Evolutionary conservation across 441 rosid genomes (phyloP).

Genomic region (Codiaeum variegatum): DNA sequence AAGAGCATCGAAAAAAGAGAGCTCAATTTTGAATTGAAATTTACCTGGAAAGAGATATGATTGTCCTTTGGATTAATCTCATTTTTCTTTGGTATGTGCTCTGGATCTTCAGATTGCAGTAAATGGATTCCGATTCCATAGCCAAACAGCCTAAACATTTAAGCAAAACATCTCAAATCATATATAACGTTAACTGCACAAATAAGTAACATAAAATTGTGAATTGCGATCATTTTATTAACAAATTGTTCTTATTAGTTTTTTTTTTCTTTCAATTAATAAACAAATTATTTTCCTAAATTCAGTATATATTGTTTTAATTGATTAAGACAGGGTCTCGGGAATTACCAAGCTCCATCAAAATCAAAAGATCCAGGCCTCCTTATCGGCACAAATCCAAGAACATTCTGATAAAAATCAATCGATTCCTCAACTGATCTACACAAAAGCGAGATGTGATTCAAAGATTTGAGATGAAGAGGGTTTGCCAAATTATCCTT

Average conservation of each 20-base stretch:
- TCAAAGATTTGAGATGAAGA: constrained; percentile 69
- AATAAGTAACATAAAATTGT: not conserved
- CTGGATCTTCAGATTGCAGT: constrained; percentile 63
- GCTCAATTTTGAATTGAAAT: not conserved
- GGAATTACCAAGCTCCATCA: constrained; percentile 42
- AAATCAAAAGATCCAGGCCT: constrained; percentile 85
- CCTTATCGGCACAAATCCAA: constrained; percentile 69
- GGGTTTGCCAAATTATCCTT: constrained; percentile 56
- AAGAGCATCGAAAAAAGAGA: not conserved
- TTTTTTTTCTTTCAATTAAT: not conserved
- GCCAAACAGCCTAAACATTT: constrained; percentile 60
- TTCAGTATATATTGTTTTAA: not conserved
- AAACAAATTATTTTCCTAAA: not conserved
- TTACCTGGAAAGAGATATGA: constrained; percentile 91
- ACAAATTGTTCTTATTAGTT: too few species aligned
- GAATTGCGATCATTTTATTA: not conserved
- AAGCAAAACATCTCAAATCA: not conserved
- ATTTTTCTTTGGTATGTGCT: constrained; percentile 48
- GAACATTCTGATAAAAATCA: constrained; percentile 58
- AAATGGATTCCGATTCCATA: constrained; percentile 78
- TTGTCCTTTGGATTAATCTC: constrained; percentile 84
- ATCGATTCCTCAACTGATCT: constrained; percentile 62
- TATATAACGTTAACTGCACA: not conserved
- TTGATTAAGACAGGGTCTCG: not conserved
- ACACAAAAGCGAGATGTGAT: constrained; percentile 76